Conservation (phyloP, 2,329 filamentous ascomycete genomes). For the Exophiala sideris region DNA sequence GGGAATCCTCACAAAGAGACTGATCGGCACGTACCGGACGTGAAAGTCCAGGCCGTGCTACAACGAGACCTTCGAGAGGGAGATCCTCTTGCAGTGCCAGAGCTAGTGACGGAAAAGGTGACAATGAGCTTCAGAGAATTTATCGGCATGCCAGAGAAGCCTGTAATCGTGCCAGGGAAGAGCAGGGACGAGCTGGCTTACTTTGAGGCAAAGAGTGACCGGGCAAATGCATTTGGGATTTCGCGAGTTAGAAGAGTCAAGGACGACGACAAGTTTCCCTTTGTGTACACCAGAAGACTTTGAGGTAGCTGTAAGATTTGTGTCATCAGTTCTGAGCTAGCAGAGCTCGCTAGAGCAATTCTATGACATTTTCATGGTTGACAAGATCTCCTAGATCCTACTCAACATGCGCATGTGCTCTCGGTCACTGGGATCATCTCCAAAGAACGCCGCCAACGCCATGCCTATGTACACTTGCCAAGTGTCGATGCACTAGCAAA, state of each 20-base stretch:
- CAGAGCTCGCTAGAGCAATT: no score
- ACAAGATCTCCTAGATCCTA: no score
- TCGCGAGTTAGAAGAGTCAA: slow-evolving; percentile 6
- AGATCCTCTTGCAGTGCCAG: background rate
- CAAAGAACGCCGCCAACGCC: background rate
- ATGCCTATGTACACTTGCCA: background rate
- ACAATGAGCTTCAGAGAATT: slow-evolving; percentile 23
- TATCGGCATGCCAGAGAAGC: slow-evolving; percentile 15
- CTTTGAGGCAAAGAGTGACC: slow-evolving; percentile 12
- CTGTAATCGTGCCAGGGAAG: slow-evolving; percentile 10
- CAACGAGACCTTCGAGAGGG: slow-evolving; percentile 4
- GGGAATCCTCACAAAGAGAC: slow-evolving; percentile 23
- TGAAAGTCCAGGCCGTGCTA: slow-evolving; percentile 8
- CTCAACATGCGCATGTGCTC: no score
- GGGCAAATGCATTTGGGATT: background rate
- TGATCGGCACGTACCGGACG: slow-evolving; percentile 1
- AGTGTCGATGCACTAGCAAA: background rate
- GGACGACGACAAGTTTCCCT: slow-evolving; percentile 20
- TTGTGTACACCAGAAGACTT: slow-evolving; percentile 9
- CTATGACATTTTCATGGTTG: no score
- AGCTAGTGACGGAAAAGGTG: slow-evolving; percentile 4
- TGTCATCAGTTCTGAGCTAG: no score
- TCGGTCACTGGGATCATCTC: background rate
- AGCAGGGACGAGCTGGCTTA: slow-evolving; percentile 19
- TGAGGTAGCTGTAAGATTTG: no score